phyloP scores from a whole-genome alignment of 768 basidiomycete species.

The Xerocomellus amylosporus region DNA sequence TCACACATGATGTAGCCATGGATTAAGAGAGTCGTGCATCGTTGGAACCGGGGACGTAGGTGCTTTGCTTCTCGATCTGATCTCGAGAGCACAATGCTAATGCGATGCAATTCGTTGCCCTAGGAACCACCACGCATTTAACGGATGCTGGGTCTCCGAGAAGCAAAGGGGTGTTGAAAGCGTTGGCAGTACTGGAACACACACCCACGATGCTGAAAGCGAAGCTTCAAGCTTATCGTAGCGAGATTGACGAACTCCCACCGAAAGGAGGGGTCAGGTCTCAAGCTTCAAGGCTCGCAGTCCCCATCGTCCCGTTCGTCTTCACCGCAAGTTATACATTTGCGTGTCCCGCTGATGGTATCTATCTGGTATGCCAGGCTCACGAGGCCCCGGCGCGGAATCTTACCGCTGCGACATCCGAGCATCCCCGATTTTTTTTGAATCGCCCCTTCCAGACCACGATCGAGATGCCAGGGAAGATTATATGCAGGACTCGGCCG shows the following conservation, averaged over 20 bases:
- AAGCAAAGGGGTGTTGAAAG: constrained; percentile 37
- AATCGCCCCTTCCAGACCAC: no score
- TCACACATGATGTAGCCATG: no score
- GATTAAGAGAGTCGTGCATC: background rate
- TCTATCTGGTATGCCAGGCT: background rate
- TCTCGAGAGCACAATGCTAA: constrained; percentile 9
- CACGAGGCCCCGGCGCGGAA: no score
- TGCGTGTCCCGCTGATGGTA: background rate
- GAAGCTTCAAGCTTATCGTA: constrained; percentile 28
- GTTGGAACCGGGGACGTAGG: no score
- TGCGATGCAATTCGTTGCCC: constrained; percentile 28
- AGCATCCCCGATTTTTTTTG: no score
- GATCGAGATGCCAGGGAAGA: no score
- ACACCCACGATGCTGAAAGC: constrained; percentile 35
- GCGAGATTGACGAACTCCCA: constrained; percentile 44
- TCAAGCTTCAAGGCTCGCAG: constrained; percentile 31
- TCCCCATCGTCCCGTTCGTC: constrained; percentile 15
- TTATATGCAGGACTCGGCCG: no score
- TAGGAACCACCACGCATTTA: constrained; percentile 33
- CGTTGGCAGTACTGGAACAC: constrained; percentile 36
- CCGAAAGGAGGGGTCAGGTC: constrained; percentile 36
- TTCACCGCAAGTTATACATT: background rate
- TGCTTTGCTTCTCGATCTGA: no score
- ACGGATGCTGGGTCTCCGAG: constrained; percentile 36
- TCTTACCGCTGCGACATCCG: no score